Percentiles rank a stretch among this genome's conserved stretches.
phyloP scores from a whole-genome alignment of 768 basidiomycete species.

The Boletellus ananiceps region DNA sequence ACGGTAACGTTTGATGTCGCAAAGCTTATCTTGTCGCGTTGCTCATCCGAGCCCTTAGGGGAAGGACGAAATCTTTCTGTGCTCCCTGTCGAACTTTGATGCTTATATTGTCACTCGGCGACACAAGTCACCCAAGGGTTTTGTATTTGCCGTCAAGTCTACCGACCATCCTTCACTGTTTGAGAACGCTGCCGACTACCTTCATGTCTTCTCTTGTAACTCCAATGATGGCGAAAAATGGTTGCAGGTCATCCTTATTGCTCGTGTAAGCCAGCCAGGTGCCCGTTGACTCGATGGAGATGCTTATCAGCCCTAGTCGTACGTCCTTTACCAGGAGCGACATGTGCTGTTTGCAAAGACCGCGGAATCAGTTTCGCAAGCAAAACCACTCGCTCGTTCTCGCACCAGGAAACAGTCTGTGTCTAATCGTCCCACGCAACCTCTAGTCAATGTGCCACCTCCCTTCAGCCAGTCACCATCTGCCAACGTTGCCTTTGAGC shows the following conservation, averaged over 20 bases:
- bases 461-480: constrained; percentile 31
- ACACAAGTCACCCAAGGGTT: constrained; percentile 80
- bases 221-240: constrained; percentile 70
- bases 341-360: constrained; percentile 46
- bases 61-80: constrained; percentile 79
- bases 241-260: constrained; percentile 77
- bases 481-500: constrained; percentile 55
- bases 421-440: constrained; percentile 38
- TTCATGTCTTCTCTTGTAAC: constrained; percentile 80
- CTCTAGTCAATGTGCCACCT: constrained; percentile 46
- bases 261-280: constrained; percentile 53
- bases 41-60: constrained; percentile 43
- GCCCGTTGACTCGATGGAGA: neutral
- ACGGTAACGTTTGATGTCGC: constrained; percentile 47
- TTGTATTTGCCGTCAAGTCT: constrained; percentile 83
- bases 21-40: neutral
- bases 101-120: constrained; percentile 73
- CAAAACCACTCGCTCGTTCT: constrained; percentile 35
- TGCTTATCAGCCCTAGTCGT: constrained; percentile 50
- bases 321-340: constrained; percentile 77
- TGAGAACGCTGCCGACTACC: constrained; percentile 82
- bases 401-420: constrained; percentile 35
- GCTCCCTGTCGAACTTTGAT: constrained; percentile 86
- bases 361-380: constrained; percentile 21
- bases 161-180: constrained; percentile 83